Conservation (phyloP, 148 eudicot species). For the Fagopyrum esculentum region DNA sequence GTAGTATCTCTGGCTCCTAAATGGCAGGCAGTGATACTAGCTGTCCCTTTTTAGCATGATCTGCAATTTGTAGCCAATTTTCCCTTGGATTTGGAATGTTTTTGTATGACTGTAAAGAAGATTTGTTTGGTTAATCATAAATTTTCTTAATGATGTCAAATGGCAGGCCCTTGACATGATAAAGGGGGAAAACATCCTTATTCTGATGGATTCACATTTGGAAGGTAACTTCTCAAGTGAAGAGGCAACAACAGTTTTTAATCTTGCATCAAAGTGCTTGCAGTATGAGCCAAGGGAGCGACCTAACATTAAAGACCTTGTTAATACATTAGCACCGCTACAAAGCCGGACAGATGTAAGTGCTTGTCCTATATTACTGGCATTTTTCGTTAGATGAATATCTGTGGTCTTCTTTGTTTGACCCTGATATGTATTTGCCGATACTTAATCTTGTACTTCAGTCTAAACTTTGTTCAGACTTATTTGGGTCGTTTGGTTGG, state of each 20-base stretch:
- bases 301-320: slow-evolving; percentile 67
- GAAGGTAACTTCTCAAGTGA: slow-evolving; percentile 86
- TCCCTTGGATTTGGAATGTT: neutral
- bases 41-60: neutral
- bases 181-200: slow-evolving; percentile 68
- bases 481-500: too few species aligned
- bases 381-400: neutral
- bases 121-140: neutral
- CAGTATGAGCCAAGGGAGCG: slow-evolving; percentile 93
- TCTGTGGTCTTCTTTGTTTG: neutral
- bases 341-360: slow-evolving; percentile 67
- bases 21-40: neutral
- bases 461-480: neutral
- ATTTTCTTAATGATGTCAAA: slow-evolving; percentile 1
- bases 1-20: slow-evolving; percentile 2
- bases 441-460: neutral
- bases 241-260: slow-evolving; percentile 79
- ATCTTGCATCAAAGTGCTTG: slow-evolving; percentile 81
- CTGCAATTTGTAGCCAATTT: neutral
- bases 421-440: too few species aligned
- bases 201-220: slow-evolving; percentile 87
- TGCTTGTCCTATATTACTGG: slow-evolving; percentile 10
- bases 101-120: neutral
- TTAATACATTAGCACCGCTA: slow-evolving; percentile 55
- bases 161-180: slow-evolving; percentile 95